These are phyloP conservation scores for Mucor piriformis DNA, from an alignment of 371 early-diverging fungal species.

Conservation along the genomic window DNA sequence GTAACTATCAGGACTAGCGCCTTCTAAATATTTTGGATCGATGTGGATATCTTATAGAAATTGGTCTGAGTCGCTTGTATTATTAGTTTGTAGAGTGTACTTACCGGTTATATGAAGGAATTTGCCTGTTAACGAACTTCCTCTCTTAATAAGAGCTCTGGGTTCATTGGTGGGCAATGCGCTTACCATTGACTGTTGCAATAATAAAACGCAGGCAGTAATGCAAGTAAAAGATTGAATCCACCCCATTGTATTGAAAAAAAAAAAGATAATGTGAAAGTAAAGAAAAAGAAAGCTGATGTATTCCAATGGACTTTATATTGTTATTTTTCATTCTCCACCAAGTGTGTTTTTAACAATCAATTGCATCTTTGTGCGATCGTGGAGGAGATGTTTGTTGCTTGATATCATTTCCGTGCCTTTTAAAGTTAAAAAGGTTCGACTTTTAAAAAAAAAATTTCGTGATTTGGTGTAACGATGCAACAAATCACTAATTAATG, in stretches of 20 bases:
- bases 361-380: neutral
- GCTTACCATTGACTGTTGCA: neutral
- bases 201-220: slow-evolving; percentile 6
- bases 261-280: slow-evolving; percentile 3
- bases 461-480: too few relatives aligned
- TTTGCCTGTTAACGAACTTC: slow-evolving; percentile 26
- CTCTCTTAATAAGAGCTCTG: slow-evolving; percentile 21
- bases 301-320: neutral
- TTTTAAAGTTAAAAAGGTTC: too few relatives aligned
- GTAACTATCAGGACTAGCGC: slow-evolving; percentile 27
- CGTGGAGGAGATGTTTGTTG: too few relatives aligned
- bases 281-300: neutral
- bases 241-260: neutral
- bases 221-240: slow-evolving; percentile 10
- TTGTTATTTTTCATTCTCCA: neutral
- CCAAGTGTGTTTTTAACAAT: neutral
- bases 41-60: slow-evolving; percentile 42
- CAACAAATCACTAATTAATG: too few relatives aligned
- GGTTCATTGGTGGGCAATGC: slow-evolving; percentile 5
- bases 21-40: slow-evolving; percentile 34
- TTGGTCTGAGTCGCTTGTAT: neutral
- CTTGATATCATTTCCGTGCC: too few relatives aligned
- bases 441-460: too few relatives aligned
- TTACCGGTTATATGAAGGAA: slow-evolving; percentile 52
- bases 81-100: neutral